These are phyloP conservation scores for Ceratocystis eucalypticola DNA, from an alignment of 2,329 filamentous ascomycete genomes.

Conservation along the genomic window DNA sequence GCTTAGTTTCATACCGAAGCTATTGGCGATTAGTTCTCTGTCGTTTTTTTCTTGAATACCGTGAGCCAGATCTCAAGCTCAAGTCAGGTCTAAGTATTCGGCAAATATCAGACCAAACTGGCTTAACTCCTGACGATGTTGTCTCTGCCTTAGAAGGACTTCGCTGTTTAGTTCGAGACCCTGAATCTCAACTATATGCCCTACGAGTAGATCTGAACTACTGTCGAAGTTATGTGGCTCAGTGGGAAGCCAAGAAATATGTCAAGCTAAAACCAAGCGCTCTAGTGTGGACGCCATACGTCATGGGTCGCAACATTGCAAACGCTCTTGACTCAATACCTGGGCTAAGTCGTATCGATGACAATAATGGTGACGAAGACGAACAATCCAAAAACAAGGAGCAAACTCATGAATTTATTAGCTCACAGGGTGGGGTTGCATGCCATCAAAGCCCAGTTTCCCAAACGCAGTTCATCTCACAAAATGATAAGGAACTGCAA, in stretches of 20 bases:
- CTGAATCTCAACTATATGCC: slow-evolving; percentile 75
- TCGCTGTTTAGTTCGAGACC: slow-evolving; percentile 78
- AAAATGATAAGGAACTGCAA: slow-evolving; percentile 10
- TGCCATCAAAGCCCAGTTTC: background rate
- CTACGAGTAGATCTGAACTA: slow-evolving; percentile 76
- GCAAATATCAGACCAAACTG: slow-evolving; percentile 73
- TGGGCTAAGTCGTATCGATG: slow-evolving; percentile 69
- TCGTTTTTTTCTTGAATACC: slow-evolving; percentile 53
- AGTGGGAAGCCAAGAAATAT: slow-evolving; percentile 81
- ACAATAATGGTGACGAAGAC: slow-evolving; percentile 40
- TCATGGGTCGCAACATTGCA: slow-evolving; percentile 79
- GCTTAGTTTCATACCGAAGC: slow-evolving; percentile 88
- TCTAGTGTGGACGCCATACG: slow-evolving; percentile 89
- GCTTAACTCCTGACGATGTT: slow-evolving; percentile 92
- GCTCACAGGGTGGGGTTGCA: slow-evolving; percentile 19
- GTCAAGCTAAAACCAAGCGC: slow-evolving; percentile 68
- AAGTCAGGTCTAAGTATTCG: slow-evolving; percentile 41
- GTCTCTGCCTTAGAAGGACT: slow-evolving; percentile 85
- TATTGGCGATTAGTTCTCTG: slow-evolving; percentile 91
- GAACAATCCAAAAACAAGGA: background rate
- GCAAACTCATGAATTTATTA: background rate
- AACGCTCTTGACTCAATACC: slow-evolving; percentile 74
- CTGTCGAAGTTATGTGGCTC: slow-evolving; percentile 73
- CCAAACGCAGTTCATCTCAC: background rate
- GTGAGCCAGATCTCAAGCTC: slow-evolving; percentile 26